Evolutionary conservation across 805 yeast species (phyloP), one percentile per base, ranked within the genome.

Genomic region (Candida krabiensis): DNA sequence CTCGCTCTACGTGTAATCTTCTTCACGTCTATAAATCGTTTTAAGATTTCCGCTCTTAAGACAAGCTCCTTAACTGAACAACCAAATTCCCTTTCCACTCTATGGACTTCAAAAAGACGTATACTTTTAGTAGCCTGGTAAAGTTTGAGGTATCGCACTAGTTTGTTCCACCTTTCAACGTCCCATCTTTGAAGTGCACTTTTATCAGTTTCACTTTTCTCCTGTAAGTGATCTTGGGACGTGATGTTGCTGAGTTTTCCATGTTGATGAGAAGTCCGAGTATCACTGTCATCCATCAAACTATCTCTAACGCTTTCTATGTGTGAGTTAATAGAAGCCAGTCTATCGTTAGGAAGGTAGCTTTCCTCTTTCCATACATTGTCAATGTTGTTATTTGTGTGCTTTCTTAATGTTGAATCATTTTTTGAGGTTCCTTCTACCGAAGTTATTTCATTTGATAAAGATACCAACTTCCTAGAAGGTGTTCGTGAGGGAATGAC

Each of bases 41-140:
- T 43, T 7, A 53, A 41, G 16, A 52, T 44, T 19, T 46, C 38
- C 13, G 49, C 37, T 26, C 63, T 43, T 13, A 47, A 29, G 4
- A 35, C 36, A 4, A 59, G 35, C 30, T 57, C 62, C 18, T 44
- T 40, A n/a, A 51, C 30, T 13, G 46, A 15, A 41, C 63, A 58
- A 11, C 35, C 44, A 26, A 58, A 59, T 23, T 49, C 50, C 2
- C 38, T 29, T 9, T 37, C 22, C 14, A 55, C 37, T 18, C 38
- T 33, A 9, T 35, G 29, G 13, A 41, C 37, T 7, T 43, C 36
- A 22, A 52, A 41, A 15, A 51, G 30, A 2, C 25, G 23, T 9
- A 29, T 21, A 34, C 54, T 46, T 6, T 33, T 28, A 2, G 55
- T 49, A 2, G 45, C 36, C 18, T 38, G 47, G 46, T 53, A 58